A percentile compares a stretch with the other conserved stretches of the same genome.
Evolutionary conservation across 805 yeast genomes (phyloP).

Genomic region (Kodamaea laetipori): DNA sequence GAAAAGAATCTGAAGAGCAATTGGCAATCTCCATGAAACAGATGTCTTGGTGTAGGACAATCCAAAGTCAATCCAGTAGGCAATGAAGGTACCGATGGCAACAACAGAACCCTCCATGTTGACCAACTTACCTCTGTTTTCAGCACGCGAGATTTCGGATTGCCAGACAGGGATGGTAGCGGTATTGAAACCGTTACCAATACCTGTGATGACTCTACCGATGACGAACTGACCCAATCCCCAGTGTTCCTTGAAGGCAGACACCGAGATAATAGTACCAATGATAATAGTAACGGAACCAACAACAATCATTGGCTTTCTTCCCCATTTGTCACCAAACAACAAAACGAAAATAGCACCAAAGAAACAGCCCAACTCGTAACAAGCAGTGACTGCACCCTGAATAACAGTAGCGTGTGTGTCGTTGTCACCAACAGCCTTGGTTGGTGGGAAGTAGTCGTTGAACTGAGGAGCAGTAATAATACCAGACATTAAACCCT

Average conservation of each 20-base stretch:
- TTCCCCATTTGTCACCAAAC: constrained; percentile 43
- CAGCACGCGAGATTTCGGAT: constrained; percentile 47
- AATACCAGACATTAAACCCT: constrained; percentile 48
- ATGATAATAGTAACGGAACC: constrained; percentile 43
- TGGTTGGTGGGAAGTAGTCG: constrained; percentile 41
- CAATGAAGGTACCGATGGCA: constrained; percentile 55
- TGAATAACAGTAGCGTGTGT: constrained; percentile 25
- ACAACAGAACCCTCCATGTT: constrained; percentile 44
- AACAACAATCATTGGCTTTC: constrained; percentile 41
- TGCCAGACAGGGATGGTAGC: constrained; percentile 51
- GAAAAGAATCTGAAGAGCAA: constrained; percentile 47
- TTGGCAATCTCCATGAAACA: constrained; percentile 49
- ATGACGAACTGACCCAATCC: constrained; percentile 41
- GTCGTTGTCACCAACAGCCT: constrained; percentile 16
- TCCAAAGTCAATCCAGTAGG: constrained; percentile 57
- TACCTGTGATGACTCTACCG: constrained; percentile 52
- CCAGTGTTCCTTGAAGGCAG: constrained; percentile 43
- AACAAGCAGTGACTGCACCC: constrained; percentile 33
- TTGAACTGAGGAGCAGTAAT: constrained; percentile 42
- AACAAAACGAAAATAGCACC: constrained; percentile 45
- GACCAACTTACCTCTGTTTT: constrained; percentile 43
- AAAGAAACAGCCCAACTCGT: constrained; percentile 40
- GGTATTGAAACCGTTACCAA: constrained; percentile 45
- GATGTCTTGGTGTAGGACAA: constrained; percentile 60
- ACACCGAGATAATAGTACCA: constrained; percentile 43